A percentile compares a stretch with the other conserved stretches of the same genome.
phyloP scores from a whole-genome alignment of 2,329 filamentous ascomycete genomes.

The Drechslera avenae region DNA sequence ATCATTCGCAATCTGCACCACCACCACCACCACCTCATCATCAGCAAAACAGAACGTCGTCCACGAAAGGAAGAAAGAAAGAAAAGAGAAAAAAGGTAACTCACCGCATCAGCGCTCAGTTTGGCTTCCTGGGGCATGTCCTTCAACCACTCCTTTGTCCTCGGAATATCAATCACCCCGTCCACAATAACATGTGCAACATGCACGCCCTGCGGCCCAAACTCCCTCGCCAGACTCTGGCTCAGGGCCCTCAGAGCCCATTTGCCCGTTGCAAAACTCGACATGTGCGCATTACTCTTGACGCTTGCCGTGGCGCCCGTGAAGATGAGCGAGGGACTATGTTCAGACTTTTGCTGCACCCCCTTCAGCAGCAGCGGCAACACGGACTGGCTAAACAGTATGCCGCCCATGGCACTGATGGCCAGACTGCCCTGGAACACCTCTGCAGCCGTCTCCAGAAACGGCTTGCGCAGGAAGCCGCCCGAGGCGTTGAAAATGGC shows the following conservation, averaged over 20 bases:
- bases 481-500: slow-evolving; percentile 74
- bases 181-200: slow-evolving; percentile 83
- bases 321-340: slow-evolving; percentile 81
- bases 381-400: slow-evolving; percentile 73
- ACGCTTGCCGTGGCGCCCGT: slow-evolving; percentile 85
- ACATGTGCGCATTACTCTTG: slow-evolving; percentile 71
- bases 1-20: slow-evolving; percentile 79
- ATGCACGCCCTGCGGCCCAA: slow-evolving; percentile 82
- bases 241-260: slow-evolving; percentile 76
- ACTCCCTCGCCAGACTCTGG: slow-evolving; percentile 80
- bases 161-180: slow-evolving; percentile 80
- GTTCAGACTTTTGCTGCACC: slow-evolving; percentile 54
- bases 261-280: slow-evolving; percentile 77
- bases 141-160: slow-evolving; percentile 66
- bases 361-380: slow-evolving; percentile 73
- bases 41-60: background rate
- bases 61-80: background rate
- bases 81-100: slow-evolving; percentile 43
- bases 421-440: slow-evolving; percentile 60
- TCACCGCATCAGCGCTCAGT: slow-evolving; percentile 74
- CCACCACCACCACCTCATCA: background rate
- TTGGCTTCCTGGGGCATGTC: slow-evolving; percentile 66
- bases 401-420: slow-evolving; percentile 64
- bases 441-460: slow-evolving; percentile 64
- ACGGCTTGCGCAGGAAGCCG: slow-evolving; percentile 62